Conservation (phyloP, 345 rosid genomes). For the Cardamine occulta region DNA sequence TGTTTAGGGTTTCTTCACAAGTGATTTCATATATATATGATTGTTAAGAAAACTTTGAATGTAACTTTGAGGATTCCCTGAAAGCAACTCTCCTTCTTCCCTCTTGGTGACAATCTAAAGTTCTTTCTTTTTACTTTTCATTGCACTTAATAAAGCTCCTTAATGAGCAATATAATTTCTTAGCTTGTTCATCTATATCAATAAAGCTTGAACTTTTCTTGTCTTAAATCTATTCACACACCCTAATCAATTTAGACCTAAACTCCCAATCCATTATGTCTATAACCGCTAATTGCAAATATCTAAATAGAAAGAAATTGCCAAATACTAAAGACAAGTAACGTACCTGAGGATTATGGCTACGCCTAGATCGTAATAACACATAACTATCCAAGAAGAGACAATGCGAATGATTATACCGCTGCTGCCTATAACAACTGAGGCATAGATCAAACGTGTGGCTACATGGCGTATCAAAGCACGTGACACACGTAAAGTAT, state of each 20-base stretch:
- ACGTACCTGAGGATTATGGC: conserved; percentile 12
- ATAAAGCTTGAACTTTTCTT: no score
- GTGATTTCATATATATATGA: no score
- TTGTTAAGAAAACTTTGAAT: no score
- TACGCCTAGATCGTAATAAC: conserved; percentile 22
- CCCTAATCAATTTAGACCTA: not conserved
- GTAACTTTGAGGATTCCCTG: no score
- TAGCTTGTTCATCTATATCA: no score
- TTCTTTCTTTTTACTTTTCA: no score
- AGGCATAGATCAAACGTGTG: conserved; percentile 27
- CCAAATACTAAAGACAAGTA: not conserved
- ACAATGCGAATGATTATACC: conserved; percentile 8
- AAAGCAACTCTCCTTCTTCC: no score
- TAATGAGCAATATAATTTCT: no score
- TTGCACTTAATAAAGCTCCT: no score
- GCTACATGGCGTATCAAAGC: conserved; percentile 13
- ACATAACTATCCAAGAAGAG: conserved; percentile 33
- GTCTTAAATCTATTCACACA: not conserved
- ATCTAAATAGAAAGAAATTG: not conserved
- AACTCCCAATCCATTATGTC: not conserved
- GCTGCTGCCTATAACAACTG: not conserved
- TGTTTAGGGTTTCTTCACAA: no score
- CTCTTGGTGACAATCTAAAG: no score
- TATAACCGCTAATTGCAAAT: not conserved
- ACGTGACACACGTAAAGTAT: conserved; percentile 28